These are phyloP conservation scores for Candida ovalis DNA, from an alignment of 805 yeast genomes.

Conservation along the genomic window DNA sequence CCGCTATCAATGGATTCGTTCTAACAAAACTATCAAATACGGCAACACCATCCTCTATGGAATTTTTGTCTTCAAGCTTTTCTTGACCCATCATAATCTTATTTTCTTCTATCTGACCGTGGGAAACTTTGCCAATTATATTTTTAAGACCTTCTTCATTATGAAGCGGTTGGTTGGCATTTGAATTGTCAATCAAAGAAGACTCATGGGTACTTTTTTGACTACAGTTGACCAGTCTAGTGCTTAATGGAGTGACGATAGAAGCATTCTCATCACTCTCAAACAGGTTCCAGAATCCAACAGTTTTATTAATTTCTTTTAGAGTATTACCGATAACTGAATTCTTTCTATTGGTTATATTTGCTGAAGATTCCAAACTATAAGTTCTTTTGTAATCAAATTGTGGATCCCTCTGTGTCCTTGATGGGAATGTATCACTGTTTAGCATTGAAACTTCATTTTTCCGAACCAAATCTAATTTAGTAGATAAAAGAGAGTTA, in stretches of 20 bases:
- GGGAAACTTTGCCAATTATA: no score
- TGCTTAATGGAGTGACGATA: not conserved
- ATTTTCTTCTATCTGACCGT: no score
- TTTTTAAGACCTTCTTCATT: no score
- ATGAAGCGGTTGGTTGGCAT: not conserved
- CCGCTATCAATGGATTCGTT: conserved; percentile 11
- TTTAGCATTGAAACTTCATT: not conserved
- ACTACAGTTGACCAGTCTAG: not conserved
- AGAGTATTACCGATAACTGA: not conserved
- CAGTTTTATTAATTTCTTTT: not conserved
- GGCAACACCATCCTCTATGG: not conserved
- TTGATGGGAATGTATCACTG: not conserved
- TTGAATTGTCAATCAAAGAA: not conserved
- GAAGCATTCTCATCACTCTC: not conserved
- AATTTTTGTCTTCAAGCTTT: not conserved
- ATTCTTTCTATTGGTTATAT: not conserved
- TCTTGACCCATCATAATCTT: no score
- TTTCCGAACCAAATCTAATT: not conserved
- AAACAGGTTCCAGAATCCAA: conserved; percentile 2
- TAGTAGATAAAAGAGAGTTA: not conserved
- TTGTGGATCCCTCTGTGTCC: not conserved
- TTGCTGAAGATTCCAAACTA: not conserved
- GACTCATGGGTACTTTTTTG: not conserved
- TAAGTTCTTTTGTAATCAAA: not conserved
- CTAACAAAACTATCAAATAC: conserved; percentile 12